A percentile compares a stretch with the other conserved stretches of the same genome.
phyloP scores from a whole-genome alignment of 2,329 filamentous ascomycete genomes.

The Sarocladium kiliense region DNA sequence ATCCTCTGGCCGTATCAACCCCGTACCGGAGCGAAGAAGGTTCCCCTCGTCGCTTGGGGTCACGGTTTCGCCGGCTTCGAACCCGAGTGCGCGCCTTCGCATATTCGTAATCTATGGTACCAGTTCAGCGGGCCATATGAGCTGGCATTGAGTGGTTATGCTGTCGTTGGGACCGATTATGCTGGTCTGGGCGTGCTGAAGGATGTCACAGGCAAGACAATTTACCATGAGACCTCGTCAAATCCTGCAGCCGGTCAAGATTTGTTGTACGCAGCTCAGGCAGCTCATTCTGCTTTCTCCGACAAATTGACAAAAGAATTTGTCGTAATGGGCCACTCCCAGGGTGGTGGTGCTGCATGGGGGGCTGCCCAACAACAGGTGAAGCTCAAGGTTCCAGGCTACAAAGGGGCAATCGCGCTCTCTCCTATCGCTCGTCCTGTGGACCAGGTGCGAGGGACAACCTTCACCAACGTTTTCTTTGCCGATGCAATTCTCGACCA shows the following conservation, averaged over 20 bases:
- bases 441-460: constrained; percentile 11
- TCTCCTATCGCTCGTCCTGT: constrained; percentile 22
- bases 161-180: constrained; percentile 39
- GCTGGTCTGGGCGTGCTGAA: constrained; percentile 35
- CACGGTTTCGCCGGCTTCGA: constrained; percentile 40
- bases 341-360: constrained; percentile 41
- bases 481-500: constrained; percentile 12
- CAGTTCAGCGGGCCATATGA: constrained; percentile 32
- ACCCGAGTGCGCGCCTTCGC: constrained; percentile 32
- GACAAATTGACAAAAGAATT: constrained; percentile 28
- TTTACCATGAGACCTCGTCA: constrained; percentile 27
- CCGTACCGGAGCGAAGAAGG: constrained; percentile 10
- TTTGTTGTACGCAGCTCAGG: constrained; percentile 33
- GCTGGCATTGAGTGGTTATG: constrained; percentile 36
- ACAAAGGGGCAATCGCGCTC: constrained; percentile 29
- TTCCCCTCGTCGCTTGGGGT: constrained; percentile 34
- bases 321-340: constrained; percentile 40
- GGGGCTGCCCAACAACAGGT: constrained; percentile 21
- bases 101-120: constrained; percentile 34
- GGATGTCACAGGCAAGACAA: constrained; percentile 24
- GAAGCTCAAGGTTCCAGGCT: constrained; percentile 24
- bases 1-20: constrained; percentile 41
- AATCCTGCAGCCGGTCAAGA: constrained; percentile 34
- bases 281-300: constrained; percentile 34
- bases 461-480: constrained; percentile 12